Percentiles rank a stretch among this genome's conserved stretches.
phyloP scores from a whole-genome alignment of 805 yeast genomes.

The Hyphopichia homilentoma region DNA sequence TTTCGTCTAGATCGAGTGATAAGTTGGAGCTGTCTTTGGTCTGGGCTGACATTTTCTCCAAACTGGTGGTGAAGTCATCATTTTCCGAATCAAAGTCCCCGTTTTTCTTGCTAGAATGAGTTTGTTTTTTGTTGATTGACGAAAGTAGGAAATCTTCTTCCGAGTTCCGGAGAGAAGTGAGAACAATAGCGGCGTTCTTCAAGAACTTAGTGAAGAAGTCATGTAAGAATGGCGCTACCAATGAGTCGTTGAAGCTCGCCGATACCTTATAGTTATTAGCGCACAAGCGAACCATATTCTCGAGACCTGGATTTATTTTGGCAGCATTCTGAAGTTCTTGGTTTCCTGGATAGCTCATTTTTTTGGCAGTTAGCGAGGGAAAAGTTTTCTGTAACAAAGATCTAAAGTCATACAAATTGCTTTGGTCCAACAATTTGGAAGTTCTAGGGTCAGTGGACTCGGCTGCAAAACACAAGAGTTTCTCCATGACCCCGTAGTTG shows the following conservation, averaged over 20 bases:
- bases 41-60: constrained; percentile 1
- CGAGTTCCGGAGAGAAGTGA: constrained; percentile 64
- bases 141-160: constrained; percentile 72
- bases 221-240: constrained; percentile 43
- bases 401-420: constrained; percentile 61
- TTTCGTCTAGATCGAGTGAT: constrained; percentile 51
- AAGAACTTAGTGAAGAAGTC: constrained; percentile 54
- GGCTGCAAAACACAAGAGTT: constrained; percentile 56
- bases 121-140: constrained; percentile 23
- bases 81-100: constrained; percentile 1
- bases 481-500: constrained; percentile 68
- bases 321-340: constrained; percentile 25
- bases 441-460: constrained; percentile 45
- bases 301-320: constrained; percentile 19
- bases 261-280: constrained; percentile 17
- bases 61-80: constrained; percentile 3
- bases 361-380: constrained; percentile 53
- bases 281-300: constrained; percentile 30
- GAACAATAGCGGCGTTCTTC: constrained; percentile 59
- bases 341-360: constrained; percentile 48
- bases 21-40: constrained; percentile 2
- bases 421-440: constrained; percentile 34
- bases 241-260: constrained; percentile 19
- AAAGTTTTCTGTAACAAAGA: constrained; percentile 62
- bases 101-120: constrained; percentile 9